Evolutionary conservation across 83 land plant species (phyloP), one percentile per base, ranked within the genome.

Genomic region (Picea mariana): DNA sequence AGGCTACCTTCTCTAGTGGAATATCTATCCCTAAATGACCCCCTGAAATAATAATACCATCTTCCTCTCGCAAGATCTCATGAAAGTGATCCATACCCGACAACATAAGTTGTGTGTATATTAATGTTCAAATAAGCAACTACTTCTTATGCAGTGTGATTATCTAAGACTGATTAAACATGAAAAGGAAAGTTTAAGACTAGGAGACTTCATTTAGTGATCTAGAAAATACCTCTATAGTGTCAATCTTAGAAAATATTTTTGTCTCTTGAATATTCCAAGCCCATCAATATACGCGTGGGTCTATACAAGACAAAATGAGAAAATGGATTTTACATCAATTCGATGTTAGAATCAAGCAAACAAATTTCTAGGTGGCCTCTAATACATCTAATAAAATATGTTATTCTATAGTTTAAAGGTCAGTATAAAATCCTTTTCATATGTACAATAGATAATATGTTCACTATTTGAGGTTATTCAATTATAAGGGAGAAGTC

Each of bases 21-120:
- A 96, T 91, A 92, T 96, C 95, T 59, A 91, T 94, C 9, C 99
- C 99, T 75, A 96, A 89, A 67, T 94, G 94, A 38, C 99, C 99
- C 77, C 99, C 91, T 21, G 99, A 96, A 55, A 96, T 89, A 34
- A 96, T 96, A 63, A 96, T 91, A 17, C 99, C 99, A 88, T 96
- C 99, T 17, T 97, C 99, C 84, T 86, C 99, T 88, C 94, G 87
- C 64, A 96, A 82, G 62, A 96, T 95, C 85, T 95, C 97, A 85
- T 96, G 96, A 86, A 96, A 96, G 78, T 96, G 94, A 65, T 81
- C 87, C 27, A 96, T 80, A 31, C 97, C 99, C 97, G 93, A 77
- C n/a, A 62, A 23, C 24, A 67, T 4, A 67, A 81, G 34, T 38
- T 47, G 34, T 47, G 34, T 34, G 21, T 64, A 83, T 44, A 24